Conservation (phyloP, 1,284 basidiomycete genomes). For the Melampsora abietis-canadensis region DNA sequence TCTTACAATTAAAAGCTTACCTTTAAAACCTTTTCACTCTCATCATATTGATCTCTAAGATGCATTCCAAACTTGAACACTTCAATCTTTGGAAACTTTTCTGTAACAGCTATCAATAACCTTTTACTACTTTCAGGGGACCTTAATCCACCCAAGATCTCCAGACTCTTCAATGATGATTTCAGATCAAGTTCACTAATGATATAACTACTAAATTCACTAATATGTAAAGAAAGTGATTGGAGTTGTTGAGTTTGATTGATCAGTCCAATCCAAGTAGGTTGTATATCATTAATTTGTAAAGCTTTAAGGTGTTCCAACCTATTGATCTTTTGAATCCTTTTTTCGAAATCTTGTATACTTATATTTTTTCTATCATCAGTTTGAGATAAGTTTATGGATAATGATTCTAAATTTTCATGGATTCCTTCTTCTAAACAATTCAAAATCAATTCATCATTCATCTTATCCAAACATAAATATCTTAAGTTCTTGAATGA, state of each 20-base stretch:
- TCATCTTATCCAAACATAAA: conserved; percentile 10
- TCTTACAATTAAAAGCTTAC: not conserved
- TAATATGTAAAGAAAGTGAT: conserved; percentile 27
- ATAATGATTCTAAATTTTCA: conserved; percentile 17
- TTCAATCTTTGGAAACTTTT: conserved; percentile 17
- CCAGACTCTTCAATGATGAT: not conserved
- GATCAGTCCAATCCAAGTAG: conserved; percentile 22
- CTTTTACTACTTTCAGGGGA: not conserved
- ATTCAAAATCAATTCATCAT: conserved; percentile 24
- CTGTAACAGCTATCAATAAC: conserved; percentile 4
- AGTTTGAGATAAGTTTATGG: conserved; percentile 19
- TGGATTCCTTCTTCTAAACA: conserved; percentile 12
- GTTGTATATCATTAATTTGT: conserved; percentile 37
- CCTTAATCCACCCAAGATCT: conserved; percentile 31
- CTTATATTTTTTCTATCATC: not conserved
- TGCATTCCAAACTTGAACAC: conserved; percentile 18
- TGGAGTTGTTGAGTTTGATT: conserved; percentile 4
- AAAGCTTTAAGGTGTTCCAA: conserved; percentile 15
- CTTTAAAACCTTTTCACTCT: not conserved
- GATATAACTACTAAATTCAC: conserved; percentile 10
- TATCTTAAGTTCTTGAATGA: conserved; percentile 26
- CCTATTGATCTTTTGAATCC: not conserved
- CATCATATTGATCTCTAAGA: conserved; percentile 10
- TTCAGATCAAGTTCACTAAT: not conserved
- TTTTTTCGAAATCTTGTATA: conserved; percentile 4